Conservation (phyloP, 768 basidiomycete genomes). For the Lentinula sp. region DNA sequence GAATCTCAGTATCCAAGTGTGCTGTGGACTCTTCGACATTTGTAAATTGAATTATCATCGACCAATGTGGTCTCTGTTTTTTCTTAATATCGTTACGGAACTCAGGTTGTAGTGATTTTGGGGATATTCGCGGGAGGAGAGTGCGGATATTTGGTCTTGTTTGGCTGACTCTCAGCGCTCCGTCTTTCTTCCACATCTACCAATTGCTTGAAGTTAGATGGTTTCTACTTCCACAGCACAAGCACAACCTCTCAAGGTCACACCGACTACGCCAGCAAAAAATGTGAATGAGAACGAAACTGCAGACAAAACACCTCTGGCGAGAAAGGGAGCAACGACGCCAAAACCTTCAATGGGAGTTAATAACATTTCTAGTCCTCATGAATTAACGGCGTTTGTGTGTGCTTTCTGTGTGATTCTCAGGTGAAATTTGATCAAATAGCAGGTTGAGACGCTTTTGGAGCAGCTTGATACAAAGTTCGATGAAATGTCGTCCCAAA, state of each 20-base stretch:
- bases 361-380: slow-evolving; percentile 83
- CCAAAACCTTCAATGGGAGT: slow-evolving; percentile 36
- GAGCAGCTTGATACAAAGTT: slow-evolving; percentile 88
- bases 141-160: background rate
- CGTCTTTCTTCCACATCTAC: background rate
- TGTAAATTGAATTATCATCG: too few species aligned
- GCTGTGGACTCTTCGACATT: too few species aligned
- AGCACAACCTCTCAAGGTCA: slow-evolving; percentile 63
- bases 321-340: slow-evolving; percentile 29
- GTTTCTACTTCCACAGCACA: slow-evolving; percentile 42
- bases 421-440: background rate
- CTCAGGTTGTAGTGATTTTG: background rate
- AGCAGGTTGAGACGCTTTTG: slow-evolving; percentile 74
- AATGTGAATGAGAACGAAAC: slow-evolving; percentile 24
- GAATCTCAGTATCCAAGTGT: background rate
- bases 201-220: background rate
- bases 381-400: slow-evolving; percentile 94
- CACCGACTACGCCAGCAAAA: slow-evolving; percentile 52
- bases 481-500: slow-evolving; percentile 89
- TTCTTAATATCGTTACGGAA: too few species aligned
- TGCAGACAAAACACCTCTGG: slow-evolving; percentile 45
- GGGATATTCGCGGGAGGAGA: background rate
- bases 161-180: background rate
- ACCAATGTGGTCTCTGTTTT: too few species aligned
- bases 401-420: background rate